These are phyloP conservation scores for Teunomyces tritomae DNA, from an alignment of 805 yeast genomes.

Conservation along the genomic window DNA sequence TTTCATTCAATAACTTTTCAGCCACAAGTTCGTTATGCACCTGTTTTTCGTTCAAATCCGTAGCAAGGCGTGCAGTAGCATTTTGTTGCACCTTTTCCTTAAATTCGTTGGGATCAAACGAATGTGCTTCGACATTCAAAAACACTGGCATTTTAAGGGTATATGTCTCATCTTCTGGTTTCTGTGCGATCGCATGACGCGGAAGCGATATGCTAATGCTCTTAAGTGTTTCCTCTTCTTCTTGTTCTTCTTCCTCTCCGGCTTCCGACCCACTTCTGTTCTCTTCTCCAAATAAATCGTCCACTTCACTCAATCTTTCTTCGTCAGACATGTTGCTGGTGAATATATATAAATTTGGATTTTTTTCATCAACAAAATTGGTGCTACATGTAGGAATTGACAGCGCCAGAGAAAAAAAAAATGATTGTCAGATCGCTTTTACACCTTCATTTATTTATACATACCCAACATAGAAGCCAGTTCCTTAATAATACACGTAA, in stretches of 20 bases:
- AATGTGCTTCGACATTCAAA: conserved; percentile 76
- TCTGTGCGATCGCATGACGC: conserved; percentile 46
- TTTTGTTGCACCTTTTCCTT: conserved; percentile 46
- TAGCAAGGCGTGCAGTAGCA: conserved; percentile 24
- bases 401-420: too few relatives aligned
- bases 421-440: background rate
- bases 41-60: conserved; percentile 39
- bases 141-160: conserved; percentile 77
- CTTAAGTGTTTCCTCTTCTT: conserved; percentile 32
- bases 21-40: conserved; percentile 49
- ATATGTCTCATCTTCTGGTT: conserved; percentile 37
- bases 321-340: conserved; percentile 11
- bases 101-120: conserved; percentile 76
- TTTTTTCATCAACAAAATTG: too few relatives aligned
- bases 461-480: background rate
- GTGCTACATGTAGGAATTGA: background rate
- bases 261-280: conserved; percentile 33
- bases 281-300: conserved; percentile 36
- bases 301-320: conserved; percentile 21
- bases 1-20: conserved; percentile 68
- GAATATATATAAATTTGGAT: background rate
- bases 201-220: conserved; percentile 41
- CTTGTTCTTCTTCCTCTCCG: conserved; percentile 34
- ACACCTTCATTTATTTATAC: background rate
- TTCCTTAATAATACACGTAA: conserved; percentile 4